Evolutionary conservation across 148 eudicot genomes (phyloP), one percentile per base, ranked within the genome.

Genomic region (Nepenthes mirabilis): DNA sequence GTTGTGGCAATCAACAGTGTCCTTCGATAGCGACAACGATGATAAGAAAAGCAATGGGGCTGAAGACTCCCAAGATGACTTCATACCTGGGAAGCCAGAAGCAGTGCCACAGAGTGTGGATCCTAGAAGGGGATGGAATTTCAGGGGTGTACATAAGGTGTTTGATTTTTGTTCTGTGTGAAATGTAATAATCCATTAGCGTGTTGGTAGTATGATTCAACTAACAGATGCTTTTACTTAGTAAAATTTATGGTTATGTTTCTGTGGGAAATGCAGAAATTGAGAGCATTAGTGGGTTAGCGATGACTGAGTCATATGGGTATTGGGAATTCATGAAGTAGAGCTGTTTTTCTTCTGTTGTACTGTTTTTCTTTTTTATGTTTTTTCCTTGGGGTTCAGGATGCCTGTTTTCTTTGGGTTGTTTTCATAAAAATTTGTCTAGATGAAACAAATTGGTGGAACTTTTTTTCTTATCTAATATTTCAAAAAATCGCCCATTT

Each of bases 111-210:
- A 93, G 45, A 63, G 85, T 1, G 99, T 93, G 54, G 95, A 93
- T 74, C 99, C 99, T 55, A 66, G 64, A 53, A 80, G 68, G 65
- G 99, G 96, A 45, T 86, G 95, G 96, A 78, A 77, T 47, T 86
- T 75, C 68, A 84, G 96, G 59, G 99, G 99, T 45, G 99, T 93
- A 43, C 95, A 93, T 72, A 86, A 85, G 96, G 99, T 93, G 82
- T 48, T n/a, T 49, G 52, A 40, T 40, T 40, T 4, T 40, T 40
- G 4, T 4, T 40, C 45, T 40, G 45, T 8, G 45, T 40, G 45
- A 40, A 40, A 40, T 40, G 45, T 8, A 40, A 8, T 40, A 40
- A 40, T 40, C 8, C 6, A 3, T 40, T 40, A 40, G 6, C 8
- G 45, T 40, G 4, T 40, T 40, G 45, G 45, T 40, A 40, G 45